Evolutionary conservation across 345 rosid genomes (phyloP), one percentile per base, ranked within the genome.

Genomic region (Pistacia integerrima): DNA sequence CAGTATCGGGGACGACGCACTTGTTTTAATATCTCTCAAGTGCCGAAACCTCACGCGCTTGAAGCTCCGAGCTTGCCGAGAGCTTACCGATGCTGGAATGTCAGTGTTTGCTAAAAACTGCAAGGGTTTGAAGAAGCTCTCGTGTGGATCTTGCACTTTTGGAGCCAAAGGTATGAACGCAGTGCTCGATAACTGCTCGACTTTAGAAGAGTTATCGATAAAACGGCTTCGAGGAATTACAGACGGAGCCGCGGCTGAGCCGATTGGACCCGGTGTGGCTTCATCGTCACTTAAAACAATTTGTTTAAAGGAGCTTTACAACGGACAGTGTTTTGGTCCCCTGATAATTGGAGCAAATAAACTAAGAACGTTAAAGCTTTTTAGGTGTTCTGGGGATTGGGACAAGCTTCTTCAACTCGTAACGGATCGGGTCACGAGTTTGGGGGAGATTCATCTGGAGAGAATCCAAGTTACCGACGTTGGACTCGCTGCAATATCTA

Each of bases 141-240:
- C 97, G 9, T 90, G 92, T 67, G 97, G 93, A 82, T 94, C 95
- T 63, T 94, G 97, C 70, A 71, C 82, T 20, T 94, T 94, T 28
- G 98, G 98, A 59, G 85, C 97, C 38, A 91, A 79, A 82, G 97
- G 97, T 28, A 88, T 94, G 85, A 92, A 92, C 78, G 97, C 97
- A 0, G 86, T 94, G 22, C 89, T 94, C 4, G 89, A 94, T 58
- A 85, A 89, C 64, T 94, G 98, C 74, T 77, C 91, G 0, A 80
- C 81, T 46, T 82, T 91, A 5, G 98, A 93, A 72, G 97, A 94
- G 22, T 62, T 94, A 22, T 88, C 98, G 12, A 83, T 94, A 25
- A 94, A 93, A 75, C 90, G 98, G 76, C 95, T 94, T 38, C 90
- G 95, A 2, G 93, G 94, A 6, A 85, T 90, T 51, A 77, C 83